These are phyloP conservation scores for Alternaria gansuensis DNA, from an alignment of 2,329 filamentous ascomycete genomes.

Conservation along the genomic window DNA sequence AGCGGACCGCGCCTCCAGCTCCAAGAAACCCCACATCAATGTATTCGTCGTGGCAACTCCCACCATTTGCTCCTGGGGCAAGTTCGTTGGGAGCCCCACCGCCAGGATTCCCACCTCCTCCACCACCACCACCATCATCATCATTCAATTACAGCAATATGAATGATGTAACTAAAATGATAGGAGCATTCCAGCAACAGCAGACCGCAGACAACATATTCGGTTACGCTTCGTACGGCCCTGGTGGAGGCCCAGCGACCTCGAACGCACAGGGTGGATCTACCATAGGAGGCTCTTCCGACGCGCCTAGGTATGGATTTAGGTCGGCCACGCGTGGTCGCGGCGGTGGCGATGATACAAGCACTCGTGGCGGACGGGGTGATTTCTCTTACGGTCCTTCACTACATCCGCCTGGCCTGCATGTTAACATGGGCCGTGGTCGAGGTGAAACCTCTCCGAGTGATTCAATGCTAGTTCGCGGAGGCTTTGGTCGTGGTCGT, in stretches of 20 bases:
- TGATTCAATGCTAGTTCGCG: not conserved
- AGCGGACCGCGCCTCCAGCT: not conserved
- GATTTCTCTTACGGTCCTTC: too few species aligned
- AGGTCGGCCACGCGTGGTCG: constrained; percentile 16
- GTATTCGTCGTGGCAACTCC: not conserved
- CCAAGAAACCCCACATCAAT: not conserved
- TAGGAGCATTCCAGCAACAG: not conserved
- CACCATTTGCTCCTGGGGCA: too few species aligned
- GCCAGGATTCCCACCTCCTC: not conserved
- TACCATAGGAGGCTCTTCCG: not conserved
- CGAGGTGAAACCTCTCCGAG: not conserved
- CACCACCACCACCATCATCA: not conserved
- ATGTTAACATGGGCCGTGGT: not conserved
- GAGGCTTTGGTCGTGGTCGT: constrained; percentile 4
- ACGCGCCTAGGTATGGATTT: constrained; percentile 10
- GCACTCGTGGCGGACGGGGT: constrained; percentile 5
- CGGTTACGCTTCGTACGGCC: not conserved
- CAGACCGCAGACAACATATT: not conserved
- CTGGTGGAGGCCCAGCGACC: not conserved
- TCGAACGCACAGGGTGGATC: not conserved
- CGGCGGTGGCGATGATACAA: not conserved
- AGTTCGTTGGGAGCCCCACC: not conserved
- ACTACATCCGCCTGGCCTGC: not conserved
- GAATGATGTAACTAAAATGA: not conserved
- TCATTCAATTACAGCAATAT: not conserved